Conservation (phyloP, 768 basidiomycete genomes). For the Suillus decipiens region DNA sequence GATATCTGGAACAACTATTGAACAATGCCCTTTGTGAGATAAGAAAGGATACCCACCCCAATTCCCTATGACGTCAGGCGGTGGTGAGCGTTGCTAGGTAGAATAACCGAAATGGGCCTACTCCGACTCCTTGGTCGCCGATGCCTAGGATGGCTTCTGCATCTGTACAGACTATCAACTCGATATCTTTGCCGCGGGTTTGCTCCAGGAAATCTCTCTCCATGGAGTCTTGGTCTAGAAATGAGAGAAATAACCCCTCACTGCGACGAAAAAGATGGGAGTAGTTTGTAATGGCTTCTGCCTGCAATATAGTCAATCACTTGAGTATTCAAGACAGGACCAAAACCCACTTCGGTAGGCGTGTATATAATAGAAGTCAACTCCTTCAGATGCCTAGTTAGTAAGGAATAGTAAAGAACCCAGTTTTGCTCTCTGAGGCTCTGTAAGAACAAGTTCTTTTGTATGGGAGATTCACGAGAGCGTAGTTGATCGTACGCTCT, state of each 20-base stretch:
- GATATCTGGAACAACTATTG: conserved; percentile 51
- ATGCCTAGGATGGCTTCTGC: conserved; percentile 85
- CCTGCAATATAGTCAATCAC: conserved; percentile 39
- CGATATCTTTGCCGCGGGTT: conserved; percentile 60
- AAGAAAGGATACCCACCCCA: conserved; percentile 41
- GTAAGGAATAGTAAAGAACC: conserved; percentile 76
- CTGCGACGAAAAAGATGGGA: conserved; percentile 81
- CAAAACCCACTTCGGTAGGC: conserved; percentile 62
- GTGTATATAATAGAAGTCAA: conserved; percentile 75
- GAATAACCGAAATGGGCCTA: conserved; percentile 28
- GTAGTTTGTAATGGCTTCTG: conserved; percentile 81
- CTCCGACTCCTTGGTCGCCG: conserved; percentile 75
- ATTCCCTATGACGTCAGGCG: conserved; percentile 37
- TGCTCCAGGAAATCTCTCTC: conserved; percentile 76
- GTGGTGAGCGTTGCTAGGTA: conserved; percentile 20
- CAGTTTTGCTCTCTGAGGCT: conserved; percentile 79
- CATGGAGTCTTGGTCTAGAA: conserved; percentile 63
- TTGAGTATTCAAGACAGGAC: background rate
- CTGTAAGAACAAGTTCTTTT: conserved; percentile 77
- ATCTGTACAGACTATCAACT: conserved; percentile 83
- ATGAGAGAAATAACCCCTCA: conserved; percentile 75
- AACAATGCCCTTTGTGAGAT: background rate
- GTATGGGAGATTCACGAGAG: conserved; percentile 38
- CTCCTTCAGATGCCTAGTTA: conserved; percentile 59
- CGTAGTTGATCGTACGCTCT: conserved; percentile 70